Conservation (phyloP, 495 filamentous ascomycete species). For the Penicillium mononematosum region DNA sequence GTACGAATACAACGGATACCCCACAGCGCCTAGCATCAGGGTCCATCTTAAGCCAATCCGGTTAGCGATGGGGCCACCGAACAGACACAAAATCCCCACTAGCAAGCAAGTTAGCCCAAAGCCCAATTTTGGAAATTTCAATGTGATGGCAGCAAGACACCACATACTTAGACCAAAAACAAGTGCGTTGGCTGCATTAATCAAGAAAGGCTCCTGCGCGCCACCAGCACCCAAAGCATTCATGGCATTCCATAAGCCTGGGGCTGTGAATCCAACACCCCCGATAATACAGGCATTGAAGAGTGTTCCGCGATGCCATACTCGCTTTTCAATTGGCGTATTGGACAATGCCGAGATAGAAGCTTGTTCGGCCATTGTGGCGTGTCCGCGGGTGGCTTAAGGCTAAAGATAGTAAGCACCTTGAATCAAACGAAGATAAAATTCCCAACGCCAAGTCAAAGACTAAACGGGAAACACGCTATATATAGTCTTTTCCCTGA, state of each 20-base stretch:
- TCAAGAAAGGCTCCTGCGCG: conserved; percentile 54
- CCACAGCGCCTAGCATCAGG: conserved; percentile 55
- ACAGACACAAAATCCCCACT: conserved; percentile 58
- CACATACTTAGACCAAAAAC: conserved; percentile 49
- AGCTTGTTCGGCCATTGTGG: conserved; percentile 6
- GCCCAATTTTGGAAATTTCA: not conserved
- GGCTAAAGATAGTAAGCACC: not conserved
- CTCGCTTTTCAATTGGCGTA: conserved; percentile 16
- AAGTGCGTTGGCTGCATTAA: conserved; percentile 65
- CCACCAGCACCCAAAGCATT: conserved; percentile 68
- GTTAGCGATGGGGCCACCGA: conserved; percentile 52
- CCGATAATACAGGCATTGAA: conserved; percentile 54
- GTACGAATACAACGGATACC: conserved; percentile 42
- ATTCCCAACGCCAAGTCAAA: too few species aligned
- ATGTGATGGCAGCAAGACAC: too few species aligned
- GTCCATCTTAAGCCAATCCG: conserved; percentile 61
- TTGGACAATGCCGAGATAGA: conserved; percentile 11
- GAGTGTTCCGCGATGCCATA: conserved; percentile 60
- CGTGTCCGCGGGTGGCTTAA: not conserved
- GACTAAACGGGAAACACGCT: not conserved
- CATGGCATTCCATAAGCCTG: conserved; percentile 55
- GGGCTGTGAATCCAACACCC: conserved; percentile 38
- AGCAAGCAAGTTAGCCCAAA: conserved; percentile 20
- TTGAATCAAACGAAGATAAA: not conserved
- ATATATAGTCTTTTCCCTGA: not conserved